phyloP scores from a whole-genome alignment of 306 rosid species.

The Oemleria cerasiformis region DNA sequence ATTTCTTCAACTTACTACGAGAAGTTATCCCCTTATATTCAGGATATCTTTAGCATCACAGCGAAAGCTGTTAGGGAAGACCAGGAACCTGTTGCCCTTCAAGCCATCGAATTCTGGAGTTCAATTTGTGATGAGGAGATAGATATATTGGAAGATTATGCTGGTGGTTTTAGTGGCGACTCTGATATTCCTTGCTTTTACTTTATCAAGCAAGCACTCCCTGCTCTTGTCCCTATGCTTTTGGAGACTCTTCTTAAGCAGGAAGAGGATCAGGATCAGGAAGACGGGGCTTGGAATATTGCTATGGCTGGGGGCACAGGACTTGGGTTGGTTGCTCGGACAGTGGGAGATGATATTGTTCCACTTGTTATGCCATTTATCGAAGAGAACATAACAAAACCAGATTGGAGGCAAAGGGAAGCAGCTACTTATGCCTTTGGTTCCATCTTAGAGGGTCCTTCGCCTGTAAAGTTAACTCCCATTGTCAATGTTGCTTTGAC shows the following conservation, averaged over 20 bases:
- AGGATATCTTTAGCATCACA: slow-evolving; percentile 70
- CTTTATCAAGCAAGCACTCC: slow-evolving; percentile 91
- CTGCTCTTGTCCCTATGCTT: slow-evolving; percentile 74
- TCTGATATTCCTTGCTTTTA: slow-evolving; percentile 75
- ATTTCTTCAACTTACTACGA: slow-evolving; percentile 79
- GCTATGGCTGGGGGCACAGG: slow-evolving; percentile 98
- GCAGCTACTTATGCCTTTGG: slow-evolving; percentile 96
- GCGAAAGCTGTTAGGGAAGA: slow-evolving; percentile 79
- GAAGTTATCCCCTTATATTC: slow-evolving; percentile 73
- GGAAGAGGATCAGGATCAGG: slow-evolving; percentile 95
- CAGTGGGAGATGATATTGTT: slow-evolving; percentile 83
- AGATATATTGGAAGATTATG: slow-evolving; percentile 74
- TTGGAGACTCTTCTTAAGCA: slow-evolving; percentile 91
- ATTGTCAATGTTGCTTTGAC: slow-evolving; percentile 69
- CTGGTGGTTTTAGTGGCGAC: slow-evolving; percentile 59
- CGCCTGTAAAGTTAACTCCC: slow-evolving; percentile 64
- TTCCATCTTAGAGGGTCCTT: slow-evolving; percentile 91
- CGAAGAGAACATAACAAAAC: slow-evolving; percentile 77
- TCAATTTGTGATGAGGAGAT: slow-evolving; percentile 92
- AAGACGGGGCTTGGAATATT: slow-evolving; percentile 96
- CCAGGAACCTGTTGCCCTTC: slow-evolving; percentile 90
- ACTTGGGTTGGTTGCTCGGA: slow-evolving; percentile 86
- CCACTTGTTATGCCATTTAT: slow-evolving; percentile 85
- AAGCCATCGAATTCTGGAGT: slow-evolving; percentile 96
- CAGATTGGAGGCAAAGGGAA: slow-evolving; percentile 95